Base-by-base conservation (phyloP, 2,329 filamentous ascomycete species). In the Zasmidium angulare region DNA sequence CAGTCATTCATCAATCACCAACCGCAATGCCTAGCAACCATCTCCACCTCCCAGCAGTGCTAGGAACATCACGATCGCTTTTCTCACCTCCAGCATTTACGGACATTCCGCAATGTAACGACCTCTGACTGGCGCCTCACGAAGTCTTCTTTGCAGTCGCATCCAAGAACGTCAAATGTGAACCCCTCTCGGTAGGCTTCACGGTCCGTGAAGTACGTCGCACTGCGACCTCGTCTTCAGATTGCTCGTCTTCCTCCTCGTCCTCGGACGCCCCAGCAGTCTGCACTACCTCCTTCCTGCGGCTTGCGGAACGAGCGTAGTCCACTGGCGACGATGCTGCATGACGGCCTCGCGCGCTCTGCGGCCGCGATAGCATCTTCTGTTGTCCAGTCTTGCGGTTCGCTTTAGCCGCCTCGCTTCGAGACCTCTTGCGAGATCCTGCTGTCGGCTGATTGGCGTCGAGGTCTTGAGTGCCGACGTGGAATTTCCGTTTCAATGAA, bases 181-280 rank as follows among this genome's bases (percentile, higher is more conserved):
- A 23, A 2, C 49, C 23, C 2, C 43, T 23, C 53, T 31, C n/a
- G 3, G 53, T 55, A 1, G 53, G 22, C 23, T 31, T 55, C 3
- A 22, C 17, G 20, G 4, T 23, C 29, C 53, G 53, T 24, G 53
- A 48, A 4, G 53, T 55, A 4, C 53, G 53, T n/a, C 53, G 43
- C 9, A 23, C 43, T n/a, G 49, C n/a, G 9, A 10, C 10, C 21
- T 50, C 49, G 3, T 50, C 49, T 4, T 14, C 49, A 11, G 22
- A 23, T 11, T 20, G 6, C 19, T 49, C 47, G 3, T 50, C 49
- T 29, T 26, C 23, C 23, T 24, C 49, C 4, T 50, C 24, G 6
- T 24, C 49, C 6, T 43, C 12, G 6, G 36, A 3, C 6, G 36
- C 36, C 14, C 36, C 36, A 10, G 36, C 12, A 4, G 9, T 17